phyloP scores from a whole-genome alignment of 1,284 basidiomycete genomes.

The Ganoderma leucocontextum region DNA sequence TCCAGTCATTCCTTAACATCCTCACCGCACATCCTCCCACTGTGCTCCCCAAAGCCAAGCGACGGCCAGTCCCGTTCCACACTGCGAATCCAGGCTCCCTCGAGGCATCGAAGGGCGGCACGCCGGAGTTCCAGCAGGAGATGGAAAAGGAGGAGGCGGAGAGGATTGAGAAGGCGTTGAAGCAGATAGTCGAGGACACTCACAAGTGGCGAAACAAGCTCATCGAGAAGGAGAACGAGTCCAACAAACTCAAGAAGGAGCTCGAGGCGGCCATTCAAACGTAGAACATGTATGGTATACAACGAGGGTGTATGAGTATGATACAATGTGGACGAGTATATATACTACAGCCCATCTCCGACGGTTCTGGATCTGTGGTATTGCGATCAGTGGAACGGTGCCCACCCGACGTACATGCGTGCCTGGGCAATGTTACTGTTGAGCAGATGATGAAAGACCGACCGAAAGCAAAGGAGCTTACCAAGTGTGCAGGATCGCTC shows the following conservation, averaged over 20 bases:
- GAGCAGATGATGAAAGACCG: conserved; percentile 51
- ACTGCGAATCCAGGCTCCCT: conserved; percentile 67
- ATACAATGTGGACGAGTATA: conserved; percentile 22
- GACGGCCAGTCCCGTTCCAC: conserved; percentile 76
- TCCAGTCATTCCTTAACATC: conserved; percentile 86
- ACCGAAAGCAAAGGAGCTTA: conserved; percentile 47
- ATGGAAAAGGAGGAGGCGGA: conserved; percentile 91
- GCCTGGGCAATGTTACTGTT: conserved; percentile 48
- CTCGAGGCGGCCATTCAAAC: conserved; percentile 41
- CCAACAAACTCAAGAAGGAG: conserved; percentile 66
- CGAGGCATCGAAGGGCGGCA: conserved; percentile 69
- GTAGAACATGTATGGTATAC: conserved; percentile 22
- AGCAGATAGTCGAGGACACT: conserved; percentile 72
- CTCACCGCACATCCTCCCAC: conserved; percentile 88
- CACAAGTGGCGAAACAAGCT: conserved; percentile 64
- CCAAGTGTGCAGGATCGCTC: conserved; percentile 77
- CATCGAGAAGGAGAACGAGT: conserved; percentile 78
- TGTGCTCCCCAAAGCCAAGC: conserved; percentile 72
- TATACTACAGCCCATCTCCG: conserved; percentile 7
- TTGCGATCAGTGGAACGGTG: conserved; percentile 72
- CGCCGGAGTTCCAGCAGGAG: conserved; percentile 81
- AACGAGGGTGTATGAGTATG: conserved; percentile 28
- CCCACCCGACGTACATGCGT: conserved; percentile 90
- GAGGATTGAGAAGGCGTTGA: conserved; percentile 80
- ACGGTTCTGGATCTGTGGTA: background rate